Base-by-base conservation (phyloP, 495 filamentous ascomycete genomes). In the Aspergillus incahuasiensis region DNA sequence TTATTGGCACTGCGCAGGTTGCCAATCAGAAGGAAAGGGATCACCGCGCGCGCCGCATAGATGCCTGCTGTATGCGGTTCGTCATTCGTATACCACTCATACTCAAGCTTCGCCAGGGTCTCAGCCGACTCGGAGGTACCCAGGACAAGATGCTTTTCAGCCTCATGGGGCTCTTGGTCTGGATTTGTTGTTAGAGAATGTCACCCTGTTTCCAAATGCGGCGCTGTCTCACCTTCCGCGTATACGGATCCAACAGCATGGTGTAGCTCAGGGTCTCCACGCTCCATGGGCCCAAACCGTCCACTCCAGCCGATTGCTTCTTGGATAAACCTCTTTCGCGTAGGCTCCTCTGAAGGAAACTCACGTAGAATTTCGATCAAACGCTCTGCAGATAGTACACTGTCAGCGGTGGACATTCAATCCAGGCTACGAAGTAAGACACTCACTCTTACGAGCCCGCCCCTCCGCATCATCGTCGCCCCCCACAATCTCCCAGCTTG, bases 201-300 rank as follows among this genome's bases (percentile, higher is more conserved):
- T 54, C 41, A n/a, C 18, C n/a, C 19, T 28, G 1, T 40, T 16
- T 9, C 20, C 15, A 6, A 13, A 8, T 16, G 32, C 15, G 5
- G 28, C 21, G n/a, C 15, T 15, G n/a, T 56, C 69, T 15, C 63
- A 86, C 85, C 83, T 70, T 95, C 89, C 11, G 91, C 91, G 66
- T 88, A 95, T 24, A 97, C 76, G 8, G 84, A 86, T 40, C 94
- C 94, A 19, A 86, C 86, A 47, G 95, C 91, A 73, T 97, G 92
- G 67, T 99, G 94, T 54, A 99, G 76, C 56, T 97, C 95, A 5
- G 95, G 90, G 62, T 99, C 94, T 43, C 94, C 94, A 57, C 90
- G 86, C 42, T 95, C 94, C 65, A 90, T 86, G 39, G 92, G 88
- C 56, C 92, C 91, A 63, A 81, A 85, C 62, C 86, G 88, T 22